These are phyloP conservation scores for Euphorbia tirucalli DNA, from an alignment of 345 rosid genomes.

Conservation along the genomic window DNA sequence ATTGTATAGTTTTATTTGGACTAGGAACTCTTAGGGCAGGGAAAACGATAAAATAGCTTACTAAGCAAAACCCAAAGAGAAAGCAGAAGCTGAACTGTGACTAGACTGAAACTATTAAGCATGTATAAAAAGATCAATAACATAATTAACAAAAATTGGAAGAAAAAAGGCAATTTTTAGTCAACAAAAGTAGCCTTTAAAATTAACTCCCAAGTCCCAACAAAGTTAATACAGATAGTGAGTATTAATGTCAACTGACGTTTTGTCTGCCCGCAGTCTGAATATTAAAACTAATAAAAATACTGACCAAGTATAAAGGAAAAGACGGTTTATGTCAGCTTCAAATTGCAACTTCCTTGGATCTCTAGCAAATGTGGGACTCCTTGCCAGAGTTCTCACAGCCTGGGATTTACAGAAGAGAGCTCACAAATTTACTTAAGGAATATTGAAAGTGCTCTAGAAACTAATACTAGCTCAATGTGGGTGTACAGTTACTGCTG, in stretches of 20 bases:
- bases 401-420: slow-evolving; percentile 43
- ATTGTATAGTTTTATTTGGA: no score
- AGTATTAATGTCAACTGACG: neutral
- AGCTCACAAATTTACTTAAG: neutral
- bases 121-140: neutral
- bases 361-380: slow-evolving; percentile 60
- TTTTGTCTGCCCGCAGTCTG: neutral
- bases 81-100: neutral
- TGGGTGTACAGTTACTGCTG: neutral
- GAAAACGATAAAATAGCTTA: no score
- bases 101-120: neutral
- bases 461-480: neutral
- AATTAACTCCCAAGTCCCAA: neutral
- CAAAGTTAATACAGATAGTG: neutral
- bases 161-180: neutral
- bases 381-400: slow-evolving; percentile 62
- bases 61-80: neutral
- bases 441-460: neutral
- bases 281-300: neutral
- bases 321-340: slow-evolving; percentile 71
- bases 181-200: neutral
- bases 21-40: no score
- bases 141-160: neutral
- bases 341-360: slow-evolving; percentile 78
- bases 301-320: slow-evolving; percentile 68